Percentiles rank a stretch among this genome's conserved stretches.
Conservation (phyloP, 1,284 basidiomycete species). For the Ceratobasidium theobromae region DNA sequence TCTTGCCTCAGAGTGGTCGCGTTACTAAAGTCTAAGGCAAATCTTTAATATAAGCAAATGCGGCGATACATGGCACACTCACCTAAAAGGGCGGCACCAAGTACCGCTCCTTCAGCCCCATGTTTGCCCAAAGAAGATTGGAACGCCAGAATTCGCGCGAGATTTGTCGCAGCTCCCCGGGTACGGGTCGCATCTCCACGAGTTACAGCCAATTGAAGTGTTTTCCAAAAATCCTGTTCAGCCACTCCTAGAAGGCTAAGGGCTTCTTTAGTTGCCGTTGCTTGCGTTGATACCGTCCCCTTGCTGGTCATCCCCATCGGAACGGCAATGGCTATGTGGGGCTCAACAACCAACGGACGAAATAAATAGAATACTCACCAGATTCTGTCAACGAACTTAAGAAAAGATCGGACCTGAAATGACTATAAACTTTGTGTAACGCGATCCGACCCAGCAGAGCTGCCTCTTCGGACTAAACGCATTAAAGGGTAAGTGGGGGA, state of each 20-base stretch:
- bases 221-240: conserved; percentile 68
- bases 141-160: conserved; percentile 71
- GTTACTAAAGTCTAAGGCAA: conserved; percentile 58
- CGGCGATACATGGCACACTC: conserved; percentile 39
- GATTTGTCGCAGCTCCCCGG: conserved; percentile 68
- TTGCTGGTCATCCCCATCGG: conserved; percentile 73
- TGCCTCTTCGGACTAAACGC: conserved; percentile 65
- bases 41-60: not conserved
- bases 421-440: conserved; percentile 70
- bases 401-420: conserved; percentile 82
- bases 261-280: conserved; percentile 60
- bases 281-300: conserved; percentile 43
- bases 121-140: conserved; percentile 75
- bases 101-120: conserved; percentile 51
- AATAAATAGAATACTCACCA: conserved; percentile 51
- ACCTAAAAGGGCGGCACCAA: conserved; percentile 71
- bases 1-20: conserved; percentile 80
- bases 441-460: conserved; percentile 71
- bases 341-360: not conserved
- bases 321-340: conserved; percentile 68
- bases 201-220: conserved; percentile 57
- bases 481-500: conserved; percentile 1
- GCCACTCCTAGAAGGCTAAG: conserved; percentile 62
- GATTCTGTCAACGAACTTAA: conserved; percentile 85
- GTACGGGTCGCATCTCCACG: conserved; percentile 68